Evolutionary conservation across 768 basidiomycete species (phyloP).

Genomic region (Neoboletus brunneissimus): DNA sequence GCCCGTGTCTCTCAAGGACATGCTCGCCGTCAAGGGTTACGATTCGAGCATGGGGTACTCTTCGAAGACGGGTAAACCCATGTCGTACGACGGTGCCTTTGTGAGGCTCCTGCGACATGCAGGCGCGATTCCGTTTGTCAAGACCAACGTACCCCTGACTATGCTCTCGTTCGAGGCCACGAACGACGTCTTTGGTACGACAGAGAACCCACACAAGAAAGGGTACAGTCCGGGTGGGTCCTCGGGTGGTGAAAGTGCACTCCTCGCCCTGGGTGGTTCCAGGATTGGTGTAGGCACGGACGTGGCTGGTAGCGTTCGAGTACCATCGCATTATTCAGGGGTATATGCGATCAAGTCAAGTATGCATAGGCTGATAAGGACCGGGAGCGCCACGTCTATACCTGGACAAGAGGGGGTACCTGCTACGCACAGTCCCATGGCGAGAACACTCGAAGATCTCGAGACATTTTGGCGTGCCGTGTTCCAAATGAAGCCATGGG

Average conservation of each 20-base stretch:
- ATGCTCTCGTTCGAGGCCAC: conserved; percentile 56
- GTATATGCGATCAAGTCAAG: conserved; percentile 60
- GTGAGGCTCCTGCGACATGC: conserved; percentile 55
- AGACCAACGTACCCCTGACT: conserved; percentile 62
- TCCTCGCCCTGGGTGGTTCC: conserved; percentile 59
- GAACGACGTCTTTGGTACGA: conserved; percentile 57
- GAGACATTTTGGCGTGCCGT: conserved; percentile 65
- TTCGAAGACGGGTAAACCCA: conserved; percentile 43
- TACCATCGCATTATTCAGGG: conserved; percentile 65
- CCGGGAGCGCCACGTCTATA: conserved; percentile 45
- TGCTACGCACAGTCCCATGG: conserved; percentile 57
- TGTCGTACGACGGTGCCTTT: conserved; percentile 45
- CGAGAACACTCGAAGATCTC: conserved; percentile 57
- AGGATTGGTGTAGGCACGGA: conserved; percentile 67
- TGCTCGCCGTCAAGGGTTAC: conserved; percentile 49
- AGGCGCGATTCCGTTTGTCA: conserved; percentile 64
- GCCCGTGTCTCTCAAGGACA: conserved; percentile 68
- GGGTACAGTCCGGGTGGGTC: conserved; percentile 63
- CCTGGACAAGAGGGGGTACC: conserved; percentile 58
- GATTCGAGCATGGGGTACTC: conserved; percentile 63
- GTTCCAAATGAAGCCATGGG: conserved; percentile 60
- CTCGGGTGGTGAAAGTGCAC: conserved; percentile 63
- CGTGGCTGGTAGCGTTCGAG: conserved; percentile 65
- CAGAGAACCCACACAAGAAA: conserved; percentile 58
- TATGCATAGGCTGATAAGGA: conserved; percentile 52